Evolutionary conservation across 2,329 filamentous ascomycete species (phyloP), one percentile per base, ranked within the genome.

Genomic region (Botrytis galanthina): DNA sequence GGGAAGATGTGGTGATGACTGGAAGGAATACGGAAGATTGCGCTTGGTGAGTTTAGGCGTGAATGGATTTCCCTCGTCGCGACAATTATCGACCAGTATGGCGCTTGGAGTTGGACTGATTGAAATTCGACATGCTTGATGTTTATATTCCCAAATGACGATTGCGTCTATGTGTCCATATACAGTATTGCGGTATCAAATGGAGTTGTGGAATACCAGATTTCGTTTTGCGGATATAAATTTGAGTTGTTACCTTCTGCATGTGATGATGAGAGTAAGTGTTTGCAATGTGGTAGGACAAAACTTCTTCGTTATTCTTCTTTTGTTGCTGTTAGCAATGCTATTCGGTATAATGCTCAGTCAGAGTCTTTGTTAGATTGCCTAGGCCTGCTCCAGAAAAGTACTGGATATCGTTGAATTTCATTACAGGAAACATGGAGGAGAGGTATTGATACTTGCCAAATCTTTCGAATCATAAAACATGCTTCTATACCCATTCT

Each of bases 191-290:
- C 44, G 22, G 35, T 35, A 72, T 57, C 32, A 14, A 63, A 51
- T n/a, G 44, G 60, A 66, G 46, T 66, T 67, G 46, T 67, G 29
- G 61, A 59, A 72, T 67, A 72, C 39, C 37, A 57, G 14, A 72
- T 29, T 37, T 26, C 22, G 7, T 59, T 59, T 72, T 22, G 8
- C 22, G 39, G n/a, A 44, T 57, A 64, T n/a, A 42, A 14, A 72
- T 67, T 57, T 72, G 35, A 67, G 35, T 35, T 44, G 3, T 42
- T 37, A 9, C 35, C 14, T 68, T n/a, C n/a, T 68, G 48, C 64
- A 22, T 42, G 35, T 57, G 64, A 32, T 35, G 12, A 54, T 39
- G 18, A 39, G 46, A 51, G 35, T 29, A n/a, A 42, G 48, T 42
- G 37, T 22, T 32, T 1, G 35, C 51, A 57, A 29, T 51, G 20